Percentiles rank a stretch among this genome's conserved stretches.
Conservation (phyloP, 371 early-diverging fungal species). For the Mucor saturninus region DNA sequence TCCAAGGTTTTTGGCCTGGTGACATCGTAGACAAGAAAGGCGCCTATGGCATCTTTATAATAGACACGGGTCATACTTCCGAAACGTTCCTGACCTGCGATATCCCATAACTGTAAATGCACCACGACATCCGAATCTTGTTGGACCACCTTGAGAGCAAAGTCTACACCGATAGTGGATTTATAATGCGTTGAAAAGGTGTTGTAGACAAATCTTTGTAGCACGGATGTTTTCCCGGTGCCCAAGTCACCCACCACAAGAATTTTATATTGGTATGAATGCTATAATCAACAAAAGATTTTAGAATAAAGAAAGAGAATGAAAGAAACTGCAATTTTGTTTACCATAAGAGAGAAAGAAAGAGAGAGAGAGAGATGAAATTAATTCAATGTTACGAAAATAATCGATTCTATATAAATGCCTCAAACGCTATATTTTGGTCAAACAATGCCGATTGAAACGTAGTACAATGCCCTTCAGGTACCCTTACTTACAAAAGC, state of each 20-base stretch:
- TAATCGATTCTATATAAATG: too few relatives aligned
- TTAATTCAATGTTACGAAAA: too few relatives aligned
- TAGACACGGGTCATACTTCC: conserved; percentile 70
- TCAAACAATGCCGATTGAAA: too few relatives aligned
- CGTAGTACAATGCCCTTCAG: too few relatives aligned
- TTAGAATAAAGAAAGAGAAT: too few relatives aligned
- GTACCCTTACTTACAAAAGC: too few relatives aligned
- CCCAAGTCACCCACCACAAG: conserved; percentile 96
- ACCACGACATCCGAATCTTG: conserved; percentile 45
- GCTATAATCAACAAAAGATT: background rate
- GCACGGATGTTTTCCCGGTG: conserved; percentile 95
- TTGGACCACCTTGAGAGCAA: conserved; percentile 57
- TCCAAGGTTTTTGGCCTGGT: conserved; percentile 67
- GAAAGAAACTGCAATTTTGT: too few relatives aligned
- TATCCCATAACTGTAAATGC: conserved; percentile 60
- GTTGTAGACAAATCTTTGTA: conserved; percentile 93
- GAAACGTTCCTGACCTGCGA: conserved; percentile 77
- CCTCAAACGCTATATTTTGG: too few relatives aligned
- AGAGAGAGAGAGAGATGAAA: too few relatives aligned
- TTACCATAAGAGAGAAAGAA: too few relatives aligned
- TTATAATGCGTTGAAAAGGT: conserved; percentile 91
- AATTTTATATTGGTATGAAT: conserved; percentile 78
- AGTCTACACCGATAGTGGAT: conserved; percentile 99
- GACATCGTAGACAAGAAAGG: conserved; percentile 72
- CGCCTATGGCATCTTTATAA: conserved; percentile 71